phyloP scores from a whole-genome alignment of 164 flowering plant species.

The Macadamia tetraphylla region DNA sequence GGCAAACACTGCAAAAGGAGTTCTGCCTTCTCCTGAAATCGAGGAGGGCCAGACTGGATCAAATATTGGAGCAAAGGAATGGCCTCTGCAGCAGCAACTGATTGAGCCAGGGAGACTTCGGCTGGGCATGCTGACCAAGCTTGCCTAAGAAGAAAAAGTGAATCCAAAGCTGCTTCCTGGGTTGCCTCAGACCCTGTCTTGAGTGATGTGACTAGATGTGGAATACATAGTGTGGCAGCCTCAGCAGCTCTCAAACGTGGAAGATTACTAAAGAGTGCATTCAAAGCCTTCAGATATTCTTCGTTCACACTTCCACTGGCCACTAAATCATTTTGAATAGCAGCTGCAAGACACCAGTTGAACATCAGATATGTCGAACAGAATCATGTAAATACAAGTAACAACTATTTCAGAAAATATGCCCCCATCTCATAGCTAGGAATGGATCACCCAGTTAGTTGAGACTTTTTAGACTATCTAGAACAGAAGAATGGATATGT shows the following conservation, averaged over 20 bases:
- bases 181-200: slow-evolving; percentile 87
- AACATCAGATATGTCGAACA: neutral
- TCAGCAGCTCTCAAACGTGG: slow-evolving; percentile 95
- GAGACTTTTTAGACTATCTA: too few relatives aligned
- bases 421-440: too few relatives aligned
- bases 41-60: slow-evolving; percentile 94
- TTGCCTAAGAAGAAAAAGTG: slow-evolving; percentile 89
- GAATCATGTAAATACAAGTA: too few relatives aligned
- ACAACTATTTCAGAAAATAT: too few relatives aligned
- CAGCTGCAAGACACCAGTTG: slow-evolving; percentile 43
- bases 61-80: slow-evolving; percentile 86
- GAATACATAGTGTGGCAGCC: slow-evolving; percentile 96
- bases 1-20: slow-evolving; percentile 94
- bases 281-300: slow-evolving; percentile 83
- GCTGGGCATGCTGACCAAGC: slow-evolving; percentile 99
- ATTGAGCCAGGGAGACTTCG: slow-evolving; percentile 90
- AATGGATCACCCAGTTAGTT: too few relatives aligned
- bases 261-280: slow-evolving; percentile 82
- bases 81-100: slow-evolving; percentile 94
- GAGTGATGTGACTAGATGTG: slow-evolving; percentile 87
- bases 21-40: slow-evolving; percentile 96
- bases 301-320: slow-evolving; percentile 83
- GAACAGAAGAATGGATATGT: too few relatives aligned
- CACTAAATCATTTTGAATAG: slow-evolving; percentile 93
- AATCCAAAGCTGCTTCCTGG: slow-evolving; percentile 95